Evolutionary conservation across 805 yeast species (phyloP).

Genomic region (Yarrowia alimentaria): DNA sequence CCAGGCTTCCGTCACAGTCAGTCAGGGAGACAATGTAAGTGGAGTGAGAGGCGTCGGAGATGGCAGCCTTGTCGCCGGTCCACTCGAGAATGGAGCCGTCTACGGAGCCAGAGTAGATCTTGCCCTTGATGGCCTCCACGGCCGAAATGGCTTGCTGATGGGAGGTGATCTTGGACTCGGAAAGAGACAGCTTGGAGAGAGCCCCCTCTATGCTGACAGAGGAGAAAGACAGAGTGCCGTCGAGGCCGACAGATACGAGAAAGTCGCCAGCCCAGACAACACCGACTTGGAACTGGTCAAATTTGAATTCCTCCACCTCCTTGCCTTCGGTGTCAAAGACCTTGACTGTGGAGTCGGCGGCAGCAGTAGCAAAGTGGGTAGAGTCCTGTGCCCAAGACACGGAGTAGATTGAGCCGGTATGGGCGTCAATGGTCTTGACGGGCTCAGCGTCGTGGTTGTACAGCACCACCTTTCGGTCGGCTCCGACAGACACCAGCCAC

Average conservation of each 20-base stretch:
- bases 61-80: slow-evolving; percentile 37
- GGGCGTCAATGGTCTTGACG: slow-evolving; percentile 47
- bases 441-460: slow-evolving; percentile 85
- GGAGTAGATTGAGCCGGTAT: slow-evolving; percentile 79
- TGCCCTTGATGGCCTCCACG: slow-evolving; percentile 37
- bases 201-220: slow-evolving; percentile 37
- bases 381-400: slow-evolving; percentile 65
- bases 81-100: slow-evolving; percentile 75
- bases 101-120: slow-evolving; percentile 64
- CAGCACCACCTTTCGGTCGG: slow-evolving; percentile 71
- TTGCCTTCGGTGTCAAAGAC: slow-evolving; percentile 52
- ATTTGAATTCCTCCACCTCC: slow-evolving; percentile 6
- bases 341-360: slow-evolving; percentile 78
- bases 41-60: slow-evolving; percentile 47
- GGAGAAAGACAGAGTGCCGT: slow-evolving; percentile 70
- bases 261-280: slow-evolving; percentile 62
- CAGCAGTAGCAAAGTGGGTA: slow-evolving; percentile 64
- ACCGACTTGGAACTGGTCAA: slow-evolving; percentile 65
- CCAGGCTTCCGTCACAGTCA: slow-evolving; percentile 39
- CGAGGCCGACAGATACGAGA: slow-evolving; percentile 63
- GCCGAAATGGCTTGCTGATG: slow-evolving; percentile 84
- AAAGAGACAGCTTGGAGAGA: slow-evolving; percentile 22
- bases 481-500: slow-evolving; percentile 73
- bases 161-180: slow-evolving; percentile 49
- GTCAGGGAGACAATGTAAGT: slow-evolving; percentile 54